These are phyloP conservation scores for Hypericum perforatum DNA, from an alignment of 345 rosid species.

Conservation along the genomic window DNA sequence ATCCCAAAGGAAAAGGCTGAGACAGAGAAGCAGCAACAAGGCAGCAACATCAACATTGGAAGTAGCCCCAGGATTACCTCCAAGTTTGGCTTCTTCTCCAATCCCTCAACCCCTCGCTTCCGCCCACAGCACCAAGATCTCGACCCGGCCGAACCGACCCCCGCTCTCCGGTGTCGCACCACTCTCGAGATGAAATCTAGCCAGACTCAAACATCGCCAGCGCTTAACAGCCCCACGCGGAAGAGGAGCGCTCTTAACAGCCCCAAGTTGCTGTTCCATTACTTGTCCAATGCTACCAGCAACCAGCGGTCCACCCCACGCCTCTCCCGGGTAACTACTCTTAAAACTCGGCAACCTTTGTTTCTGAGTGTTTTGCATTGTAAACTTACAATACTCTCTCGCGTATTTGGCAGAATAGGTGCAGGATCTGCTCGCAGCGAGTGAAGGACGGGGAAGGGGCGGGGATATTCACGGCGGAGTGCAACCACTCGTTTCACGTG, in stretches of 20 bases:
- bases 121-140: slow-evolving; percentile 30
- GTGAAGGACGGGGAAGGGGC: slow-evolving; percentile 67
- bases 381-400: neutral
- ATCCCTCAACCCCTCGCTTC: slow-evolving; percentile 68
- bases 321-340: slow-evolving; percentile 45
- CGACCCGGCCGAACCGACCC: slow-evolving; percentile 11
- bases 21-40: slow-evolving; percentile 20
- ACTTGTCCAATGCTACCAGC: slow-evolving; percentile 43
- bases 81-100: slow-evolving; percentile 65
- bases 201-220: slow-evolving; percentile 32
- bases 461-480: slow-evolving; percentile 81
- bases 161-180: slow-evolving; percentile 55
- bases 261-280: slow-evolving; percentile 29
- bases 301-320: slow-evolving; percentile 53
- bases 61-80: slow-evolving; percentile 41
- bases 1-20: slow-evolving; percentile 44
- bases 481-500: slow-evolving; percentile 72
- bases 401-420: slow-evolving; percentile 34
- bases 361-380: neutral
- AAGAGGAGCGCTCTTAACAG: slow-evolving; percentile 34
- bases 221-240: slow-evolving; percentile 51
- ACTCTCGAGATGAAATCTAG: slow-evolving; percentile 7
- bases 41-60: slow-evolving; percentile 5
- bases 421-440: slow-evolving; percentile 66
- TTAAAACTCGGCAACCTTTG: neutral